Percentiles rank a stretch among this genome's conserved stretches.
Evolutionary conservation across 2,329 filamentous ascomycete genomes (phyloP).

Genomic region (Paraphaeosphaeria minitans): DNA sequence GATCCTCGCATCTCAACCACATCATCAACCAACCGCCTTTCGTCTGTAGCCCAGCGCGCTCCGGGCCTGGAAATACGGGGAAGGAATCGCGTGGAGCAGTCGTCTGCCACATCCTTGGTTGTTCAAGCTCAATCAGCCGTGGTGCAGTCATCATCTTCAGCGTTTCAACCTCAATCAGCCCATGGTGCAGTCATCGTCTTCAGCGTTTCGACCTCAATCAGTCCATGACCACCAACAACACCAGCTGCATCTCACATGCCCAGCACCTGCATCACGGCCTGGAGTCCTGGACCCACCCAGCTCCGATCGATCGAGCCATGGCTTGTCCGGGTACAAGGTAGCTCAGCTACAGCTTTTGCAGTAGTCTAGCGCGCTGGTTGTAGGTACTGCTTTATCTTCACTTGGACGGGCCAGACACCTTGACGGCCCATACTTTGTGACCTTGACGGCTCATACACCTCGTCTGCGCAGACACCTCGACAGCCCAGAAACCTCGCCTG

Average conservation of each 20-base stretch:
- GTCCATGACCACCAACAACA: background rate
- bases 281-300: constrained; percentile 29
- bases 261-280: constrained; percentile 23
- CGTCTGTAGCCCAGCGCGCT: background rate
- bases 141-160: too few species aligned
- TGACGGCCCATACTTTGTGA: too few species aligned
- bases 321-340: constrained; percentile 41
- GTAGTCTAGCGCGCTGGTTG: constrained; percentile 12
- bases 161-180: too few species aligned
- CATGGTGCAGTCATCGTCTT: too few species aligned
- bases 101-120: too few species aligned
- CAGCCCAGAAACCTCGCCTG: background rate
- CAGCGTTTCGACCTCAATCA: too few species aligned
- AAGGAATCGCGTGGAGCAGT: background rate
- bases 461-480: background rate
- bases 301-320: constrained; percentile 25
- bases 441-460: background rate
- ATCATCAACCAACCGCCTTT: background rate
- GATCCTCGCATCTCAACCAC: constrained; percentile 1
- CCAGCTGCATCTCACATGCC: background rate
- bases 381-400: background rate
- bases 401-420: background rate
- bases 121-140: too few species aligned
- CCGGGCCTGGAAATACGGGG: background rate
- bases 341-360: constrained; percentile 34